These are phyloP conservation scores for Apiospora malaysiana DNA, from an alignment of 2,329 filamentous ascomycete species.

Conservation along the genomic window DNA sequence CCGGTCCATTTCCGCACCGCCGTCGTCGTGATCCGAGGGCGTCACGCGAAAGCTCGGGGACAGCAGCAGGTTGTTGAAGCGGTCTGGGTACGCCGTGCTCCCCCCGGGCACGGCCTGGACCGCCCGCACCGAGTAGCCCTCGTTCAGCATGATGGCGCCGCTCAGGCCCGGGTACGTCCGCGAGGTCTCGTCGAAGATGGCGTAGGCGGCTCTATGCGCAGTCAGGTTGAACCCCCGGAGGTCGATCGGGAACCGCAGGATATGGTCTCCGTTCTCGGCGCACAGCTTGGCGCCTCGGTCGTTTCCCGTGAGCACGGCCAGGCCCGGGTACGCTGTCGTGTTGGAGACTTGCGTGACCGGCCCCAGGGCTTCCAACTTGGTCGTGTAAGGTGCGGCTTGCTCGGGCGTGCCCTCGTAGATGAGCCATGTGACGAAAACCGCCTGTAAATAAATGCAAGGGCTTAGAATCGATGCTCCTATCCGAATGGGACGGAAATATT, in stretches of 20 bases:
- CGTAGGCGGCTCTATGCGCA: slow-evolving; percentile 19
- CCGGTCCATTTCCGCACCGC: not conserved
- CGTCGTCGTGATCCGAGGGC: not conserved
- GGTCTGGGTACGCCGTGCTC: slow-evolving; percentile 15
- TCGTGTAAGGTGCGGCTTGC: slow-evolving; percentile 14
- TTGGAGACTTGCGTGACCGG: not conserved
- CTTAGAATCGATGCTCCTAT: too few relatives aligned
- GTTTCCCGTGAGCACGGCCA: slow-evolving; percentile 12
- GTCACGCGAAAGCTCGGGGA: not conserved
- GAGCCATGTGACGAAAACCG: not conserved
- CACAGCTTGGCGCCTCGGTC: slow-evolving; percentile 3
- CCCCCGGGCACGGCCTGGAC: slow-evolving; percentile 10
- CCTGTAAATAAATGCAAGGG: not conserved
- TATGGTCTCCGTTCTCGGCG: slow-evolving; percentile 16
- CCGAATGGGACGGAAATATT: not conserved
- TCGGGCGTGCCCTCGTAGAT: slow-evolving; percentile 22
- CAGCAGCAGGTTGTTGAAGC: slow-evolving; percentile 22
- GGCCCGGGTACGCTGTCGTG: slow-evolving; percentile 8
- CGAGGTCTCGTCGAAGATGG: slow-evolving; percentile 15
- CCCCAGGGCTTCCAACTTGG: slow-evolving; percentile 14
- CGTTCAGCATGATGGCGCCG: slow-evolving; percentile 17
- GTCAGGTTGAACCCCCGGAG: slow-evolving; percentile 12
- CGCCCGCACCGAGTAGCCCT: slow-evolving; percentile 21
- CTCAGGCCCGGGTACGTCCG: slow-evolving; percentile 5
- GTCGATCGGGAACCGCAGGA: slow-evolving; percentile 20